phyloP scores from a whole-genome alignment of 1,284 basidiomycete species.

The Ustilago curta region DNA sequence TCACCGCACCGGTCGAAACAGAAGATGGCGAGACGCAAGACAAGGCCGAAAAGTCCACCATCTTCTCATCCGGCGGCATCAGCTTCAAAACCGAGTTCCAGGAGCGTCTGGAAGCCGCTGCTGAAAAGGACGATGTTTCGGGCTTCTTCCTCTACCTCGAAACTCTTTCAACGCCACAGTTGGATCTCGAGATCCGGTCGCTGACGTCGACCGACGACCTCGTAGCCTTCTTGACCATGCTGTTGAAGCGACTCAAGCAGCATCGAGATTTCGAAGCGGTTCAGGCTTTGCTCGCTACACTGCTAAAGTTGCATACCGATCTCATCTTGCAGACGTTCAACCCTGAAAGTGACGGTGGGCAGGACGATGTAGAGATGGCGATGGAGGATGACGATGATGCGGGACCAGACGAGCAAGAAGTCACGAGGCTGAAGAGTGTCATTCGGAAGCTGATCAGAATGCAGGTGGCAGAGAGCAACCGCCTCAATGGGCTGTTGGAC shows the following conservation, averaged over 20 bases:
- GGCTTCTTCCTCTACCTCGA: conserved; percentile 86
- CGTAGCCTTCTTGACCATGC: conserved; percentile 79
- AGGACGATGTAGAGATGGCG: conserved; percentile 24
- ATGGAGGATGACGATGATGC: conserved; percentile 27
- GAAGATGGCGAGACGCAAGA: background rate
- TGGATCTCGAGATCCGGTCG: conserved; percentile 90
- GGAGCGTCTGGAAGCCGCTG: conserved; percentile 47
- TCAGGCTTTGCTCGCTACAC: conserved; percentile 86
- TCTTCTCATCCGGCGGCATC: conserved; percentile 40
- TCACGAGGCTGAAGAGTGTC: conserved; percentile 39
- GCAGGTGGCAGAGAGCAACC: conserved; percentile 52
- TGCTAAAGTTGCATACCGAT: conserved; percentile 87
- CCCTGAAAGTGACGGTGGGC: conserved; percentile 76
- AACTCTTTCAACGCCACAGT: conserved; percentile 85
- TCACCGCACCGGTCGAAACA: conserved; percentile 12
- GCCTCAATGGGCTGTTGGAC: conserved; percentile 60
- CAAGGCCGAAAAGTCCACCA: conserved; percentile 25
- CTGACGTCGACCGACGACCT: conserved; percentile 77
- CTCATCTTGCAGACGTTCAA: conserved; percentile 31
- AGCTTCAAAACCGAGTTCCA: conserved; percentile 58
- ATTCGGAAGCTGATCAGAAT: conserved; percentile 49
- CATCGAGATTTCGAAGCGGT: conserved; percentile 95
- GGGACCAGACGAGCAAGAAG: conserved; percentile 28
- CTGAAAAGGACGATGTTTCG: conserved; percentile 41
- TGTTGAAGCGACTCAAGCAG: conserved; percentile 79